Percentiles rank a stretch among this genome's conserved stretches.
These are phyloP conservation scores for Solanum pennellii DNA, from an alignment of 257 asterid species.

Conservation along the genomic window DNA sequence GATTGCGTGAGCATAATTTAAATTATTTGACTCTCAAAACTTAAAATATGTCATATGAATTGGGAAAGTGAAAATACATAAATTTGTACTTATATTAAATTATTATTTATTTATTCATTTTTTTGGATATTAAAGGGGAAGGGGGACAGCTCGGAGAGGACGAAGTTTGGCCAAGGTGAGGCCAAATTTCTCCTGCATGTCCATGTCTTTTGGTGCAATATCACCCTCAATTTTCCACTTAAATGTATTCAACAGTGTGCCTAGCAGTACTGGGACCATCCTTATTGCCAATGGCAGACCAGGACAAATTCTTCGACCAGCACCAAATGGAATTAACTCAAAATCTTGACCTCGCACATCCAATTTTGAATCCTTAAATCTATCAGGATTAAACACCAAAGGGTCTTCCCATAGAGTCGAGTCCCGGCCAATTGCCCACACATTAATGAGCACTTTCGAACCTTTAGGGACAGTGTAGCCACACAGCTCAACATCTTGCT, in stretches of 20 bases:
- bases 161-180: neutral
- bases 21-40: too few relatives aligned
- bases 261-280: neutral
- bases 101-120: too few relatives aligned
- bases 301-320: constrained; percentile 4
- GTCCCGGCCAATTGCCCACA: constrained; percentile 6
- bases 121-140: neutral
- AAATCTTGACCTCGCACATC: neutral
- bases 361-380: neutral
- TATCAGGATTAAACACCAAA: neutral
- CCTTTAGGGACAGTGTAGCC: constrained; percentile 1
- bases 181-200: constrained; percentile 3
- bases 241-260: neutral
- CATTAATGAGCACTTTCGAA: neutral
- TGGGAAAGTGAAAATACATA: neutral
- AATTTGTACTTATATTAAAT: too few relatives aligned
- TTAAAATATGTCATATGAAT: too few relatives aligned
- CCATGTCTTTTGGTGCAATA: neutral
- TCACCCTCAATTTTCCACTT: neutral
- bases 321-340: constrained; percentile 8
- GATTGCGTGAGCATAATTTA: too few relatives aligned
- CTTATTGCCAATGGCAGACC: constrained; percentile 2
- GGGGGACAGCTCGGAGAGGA: neutral
- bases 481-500: neutral
- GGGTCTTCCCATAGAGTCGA: neutral